phyloP scores from a whole-genome alignment of 2,329 filamentous ascomycete species.

The Penicillium sp. region DNA sequence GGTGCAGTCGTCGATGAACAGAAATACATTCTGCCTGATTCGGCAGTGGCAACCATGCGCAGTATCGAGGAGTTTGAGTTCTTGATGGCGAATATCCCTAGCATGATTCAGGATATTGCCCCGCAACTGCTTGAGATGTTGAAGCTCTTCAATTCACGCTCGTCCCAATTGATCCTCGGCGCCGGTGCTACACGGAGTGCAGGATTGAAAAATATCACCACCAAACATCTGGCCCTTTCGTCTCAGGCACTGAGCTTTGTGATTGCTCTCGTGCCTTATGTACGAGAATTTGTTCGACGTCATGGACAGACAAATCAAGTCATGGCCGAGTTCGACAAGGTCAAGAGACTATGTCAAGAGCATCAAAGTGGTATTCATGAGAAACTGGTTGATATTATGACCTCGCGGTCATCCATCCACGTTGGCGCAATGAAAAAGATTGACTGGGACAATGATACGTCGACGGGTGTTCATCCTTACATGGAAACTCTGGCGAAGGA shows the following conservation, averaged over 20 bases:
- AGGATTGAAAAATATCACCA: constrained; percentile 93
- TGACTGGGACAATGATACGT: constrained; percentile 66
- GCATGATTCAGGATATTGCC: constrained; percentile 82
- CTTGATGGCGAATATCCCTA: constrained; percentile 81
- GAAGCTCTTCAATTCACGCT: constrained; percentile 91
- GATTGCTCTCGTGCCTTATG: constrained; percentile 81
- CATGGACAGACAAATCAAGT: constrained; percentile 61
- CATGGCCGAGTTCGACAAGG: constrained; percentile 85
- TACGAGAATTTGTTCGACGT: constrained; percentile 86
- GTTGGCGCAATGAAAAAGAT: constrained; percentile 73
- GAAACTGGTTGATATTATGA: constrained; percentile 93
- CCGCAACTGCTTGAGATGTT: constrained; percentile 79
- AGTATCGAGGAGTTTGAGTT: constrained; percentile 82
- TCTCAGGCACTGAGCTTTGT: constrained; percentile 88
- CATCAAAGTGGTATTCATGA: constrained; percentile 90
- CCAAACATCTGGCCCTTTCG: constrained; percentile 89
- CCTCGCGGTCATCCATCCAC: constrained; percentile 70
- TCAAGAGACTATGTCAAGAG: constrained; percentile 79
- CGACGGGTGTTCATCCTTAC: constrained; percentile 62
- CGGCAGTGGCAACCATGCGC: constrained; percentile 76
- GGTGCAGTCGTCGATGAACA: constrained; percentile 80
- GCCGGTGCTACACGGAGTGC: constrained; percentile 87
- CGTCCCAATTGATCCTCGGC: constrained; percentile 93
- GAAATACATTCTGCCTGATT: constrained; percentile 81
- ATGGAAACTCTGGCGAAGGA: constrained; percentile 89